These are phyloP conservation scores for Otatea glauca DNA, from an alignment of 176 grass and related monocot genomes.

Conservation along the genomic window DNA sequence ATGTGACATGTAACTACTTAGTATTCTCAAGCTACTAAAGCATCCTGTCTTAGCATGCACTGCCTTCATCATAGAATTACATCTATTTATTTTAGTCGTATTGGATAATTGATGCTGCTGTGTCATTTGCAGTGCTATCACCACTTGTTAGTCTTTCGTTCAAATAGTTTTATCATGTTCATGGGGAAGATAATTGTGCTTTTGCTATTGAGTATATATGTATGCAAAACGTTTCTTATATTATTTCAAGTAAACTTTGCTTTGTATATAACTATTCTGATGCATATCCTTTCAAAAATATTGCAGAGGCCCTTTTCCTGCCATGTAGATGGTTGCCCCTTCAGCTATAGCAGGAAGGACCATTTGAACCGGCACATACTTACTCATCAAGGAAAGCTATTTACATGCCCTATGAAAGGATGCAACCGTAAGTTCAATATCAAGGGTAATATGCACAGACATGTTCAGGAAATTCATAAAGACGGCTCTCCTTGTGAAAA, in stretches of 20 bases:
- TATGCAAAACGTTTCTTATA: too few relatives aligned
- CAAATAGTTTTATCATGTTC: too few relatives aligned
- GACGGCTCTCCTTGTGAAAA: constrained; percentile 37
- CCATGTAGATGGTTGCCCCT: constrained; percentile 58
- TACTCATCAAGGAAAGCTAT: constrained; percentile 67
- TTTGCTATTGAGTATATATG: too few relatives aligned
- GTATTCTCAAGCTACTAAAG: not conserved
- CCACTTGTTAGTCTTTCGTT: too few relatives aligned
- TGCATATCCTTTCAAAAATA: constrained; percentile 28
- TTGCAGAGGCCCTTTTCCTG: constrained; percentile 70
- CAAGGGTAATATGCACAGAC: constrained; percentile 70
- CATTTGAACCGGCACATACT: constrained; percentile 75
- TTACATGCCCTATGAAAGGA: constrained; percentile 62
- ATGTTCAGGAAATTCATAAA: constrained; percentile 63
- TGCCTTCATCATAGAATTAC: not conserved
- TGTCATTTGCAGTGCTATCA: too few relatives aligned
- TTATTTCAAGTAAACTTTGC: not conserved
- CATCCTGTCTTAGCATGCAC: not conserved
- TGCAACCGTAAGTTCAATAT: constrained; percentile 61
- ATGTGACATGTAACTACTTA: not conserved
- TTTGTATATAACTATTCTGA: constrained; percentile 36
- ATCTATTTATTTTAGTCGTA: too few relatives aligned
- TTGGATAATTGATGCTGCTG: too few relatives aligned
- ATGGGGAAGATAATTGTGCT: too few relatives aligned
- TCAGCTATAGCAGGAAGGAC: constrained; percentile 72